Percentiles rank a stretch among this genome's conserved stretches.
Evolutionary conservation across 2,329 filamentous ascomycete genomes (phyloP).

Genomic region (Juglanconis juglandina): DNA sequence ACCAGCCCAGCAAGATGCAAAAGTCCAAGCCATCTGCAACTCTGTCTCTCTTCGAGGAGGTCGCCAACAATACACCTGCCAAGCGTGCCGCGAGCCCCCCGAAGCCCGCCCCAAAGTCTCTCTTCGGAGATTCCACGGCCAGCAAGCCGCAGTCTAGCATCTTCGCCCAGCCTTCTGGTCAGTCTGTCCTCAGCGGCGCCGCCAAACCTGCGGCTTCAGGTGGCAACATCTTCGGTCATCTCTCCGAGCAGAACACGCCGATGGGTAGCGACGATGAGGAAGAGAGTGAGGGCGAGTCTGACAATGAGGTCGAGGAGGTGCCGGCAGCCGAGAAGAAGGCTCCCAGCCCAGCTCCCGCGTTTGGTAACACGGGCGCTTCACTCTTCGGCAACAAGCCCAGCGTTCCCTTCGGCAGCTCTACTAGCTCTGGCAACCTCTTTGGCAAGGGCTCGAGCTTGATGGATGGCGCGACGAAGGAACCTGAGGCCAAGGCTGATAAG

Average conservation of each 20-base stretch:
- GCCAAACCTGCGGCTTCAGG: constrained; percentile 20
- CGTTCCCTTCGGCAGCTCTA: constrained; percentile 34
- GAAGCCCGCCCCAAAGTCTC: constrained; percentile 29
- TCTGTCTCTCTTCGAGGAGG: constrained; percentile 55
- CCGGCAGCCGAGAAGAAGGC: constrained; percentile 43
- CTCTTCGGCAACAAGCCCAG: constrained; percentile 30
- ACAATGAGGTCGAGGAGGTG: constrained; percentile 34
- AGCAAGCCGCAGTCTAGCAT: constrained; percentile 29
- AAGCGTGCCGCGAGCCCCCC: constrained; percentile 30
- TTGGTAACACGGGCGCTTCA: constrained; percentile 37
- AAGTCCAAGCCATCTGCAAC: constrained; percentile 52
- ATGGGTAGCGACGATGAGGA: constrained; percentile 53
- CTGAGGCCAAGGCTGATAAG: constrained; percentile 42
- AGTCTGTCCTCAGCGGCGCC: constrained; percentile 38
- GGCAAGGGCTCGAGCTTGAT: constrained; percentile 51
- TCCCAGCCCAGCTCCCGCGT: constrained; percentile 40
- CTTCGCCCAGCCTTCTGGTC: constrained; percentile 29
- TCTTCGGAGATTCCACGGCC: constrained; percentile 21
- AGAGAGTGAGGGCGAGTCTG: constrained; percentile 44
- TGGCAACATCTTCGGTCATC: constrained; percentile 57
- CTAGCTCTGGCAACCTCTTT: constrained; percentile 39
- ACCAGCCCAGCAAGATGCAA: constrained; percentile 48
- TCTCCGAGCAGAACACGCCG: constrained; percentile 54
- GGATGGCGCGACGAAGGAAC: constrained; percentile 51
- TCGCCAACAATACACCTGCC: constrained; percentile 47